Base-by-base conservation (phyloP, 2,329 filamentous ascomycete genomes). In the Fusarium pseudonygamai region DNA sequence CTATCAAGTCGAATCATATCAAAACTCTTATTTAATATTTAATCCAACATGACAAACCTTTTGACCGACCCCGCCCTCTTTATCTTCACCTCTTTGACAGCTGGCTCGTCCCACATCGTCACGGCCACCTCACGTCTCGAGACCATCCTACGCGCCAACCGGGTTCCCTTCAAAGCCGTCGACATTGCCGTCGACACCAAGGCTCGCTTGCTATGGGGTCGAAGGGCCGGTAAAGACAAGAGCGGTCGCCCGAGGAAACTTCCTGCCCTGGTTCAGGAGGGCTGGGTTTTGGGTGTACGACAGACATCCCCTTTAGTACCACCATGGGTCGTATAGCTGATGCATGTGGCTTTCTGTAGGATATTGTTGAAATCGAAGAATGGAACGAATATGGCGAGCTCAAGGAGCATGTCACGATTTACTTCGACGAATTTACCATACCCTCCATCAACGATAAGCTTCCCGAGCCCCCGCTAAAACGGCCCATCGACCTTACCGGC, bases 341-440 rank as follows among this genome's bases (percentile, higher is more conserved):
- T 49, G 20, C 37, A 47, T 32, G 49, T 46, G 36, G 50, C 36
- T 65, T 43, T 46, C 24, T 60, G 8, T 49, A 98, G 95, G 96
- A 98, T 81, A 88, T 98, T 56, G 93, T 96, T 73, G 92, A 98
- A 83, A 91, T 98, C 72, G 96, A 99, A 84, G 96, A 99, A 81
- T 98, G 96, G 96, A 99, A 99, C 85, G 96, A 99, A 82, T 98
- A 97, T 83, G 95, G 95, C 83, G 96, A 98, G 84, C 89, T 99
- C 70, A 94, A 95, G 82, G 90, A 96, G 83, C 93, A 96, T 78
- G 90, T 98, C 77, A 91, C 87, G 69, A 89, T 92, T 75, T 90
- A 88, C 83, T 88, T 88, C 80, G 89, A 91, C 83, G 89, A 91
- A 75, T 85, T 84, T 77, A 90, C 88, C 55, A 88, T 90, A 75